Conservation (phyloP, 768 basidiomycete species). For the Podaxis mareebaensis region DNA sequence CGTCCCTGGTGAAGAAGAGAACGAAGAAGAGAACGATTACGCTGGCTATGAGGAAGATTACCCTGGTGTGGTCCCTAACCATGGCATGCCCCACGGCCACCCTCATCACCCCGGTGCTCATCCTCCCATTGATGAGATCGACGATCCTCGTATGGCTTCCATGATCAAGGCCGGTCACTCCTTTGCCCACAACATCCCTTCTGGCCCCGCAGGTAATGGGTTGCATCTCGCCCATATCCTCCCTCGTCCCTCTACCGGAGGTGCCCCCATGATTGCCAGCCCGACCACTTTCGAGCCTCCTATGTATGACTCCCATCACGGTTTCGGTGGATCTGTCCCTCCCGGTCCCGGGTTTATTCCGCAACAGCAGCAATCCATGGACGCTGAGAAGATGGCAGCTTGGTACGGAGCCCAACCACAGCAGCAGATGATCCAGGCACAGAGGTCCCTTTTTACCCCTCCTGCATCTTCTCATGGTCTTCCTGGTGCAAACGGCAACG, state of each 20-base stretch:
- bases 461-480: slow-evolving; percentile 24
- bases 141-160: slow-evolving; percentile 31
- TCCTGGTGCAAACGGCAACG: slow-evolving; percentile 15
- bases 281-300: slow-evolving; percentile 16
- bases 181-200: slow-evolving; percentile 34
- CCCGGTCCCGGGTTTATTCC: slow-evolving; percentile 12
- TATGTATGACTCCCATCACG: slow-evolving; percentile 18
- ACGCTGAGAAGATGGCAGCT: slow-evolving; percentile 23
- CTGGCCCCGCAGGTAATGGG: slow-evolving; percentile 16
- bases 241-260: slow-evolving; percentile 16
- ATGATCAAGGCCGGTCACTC: slow-evolving; percentile 34
- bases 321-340: slow-evolving; percentile 14
- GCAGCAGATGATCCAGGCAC: slow-evolving; percentile 22
- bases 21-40: slow-evolving; percentile 36
- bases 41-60: slow-evolving; percentile 12
- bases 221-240: slow-evolving; percentile 20
- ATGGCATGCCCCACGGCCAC: slow-evolving; percentile 8
- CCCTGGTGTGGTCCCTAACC: slow-evolving; percentile 2
- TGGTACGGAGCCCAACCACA: slow-evolving; percentile 22
- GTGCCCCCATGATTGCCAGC: slow-evolving; percentile 18
- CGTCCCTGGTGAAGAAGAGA: slow-evolving; percentile 47
- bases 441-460: slow-evolving; percentile 26
- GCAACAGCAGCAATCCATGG: slow-evolving; percentile 15
- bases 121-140: slow-evolving; percentile 29
- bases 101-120: slow-evolving; percentile 16